A percentile compares a stretch with the other conserved stretches of the same genome.
phyloP scores from a whole-genome alignment of 2,329 filamentous ascomycete species.

The Phymatotrichopsis omnivora region DNA sequence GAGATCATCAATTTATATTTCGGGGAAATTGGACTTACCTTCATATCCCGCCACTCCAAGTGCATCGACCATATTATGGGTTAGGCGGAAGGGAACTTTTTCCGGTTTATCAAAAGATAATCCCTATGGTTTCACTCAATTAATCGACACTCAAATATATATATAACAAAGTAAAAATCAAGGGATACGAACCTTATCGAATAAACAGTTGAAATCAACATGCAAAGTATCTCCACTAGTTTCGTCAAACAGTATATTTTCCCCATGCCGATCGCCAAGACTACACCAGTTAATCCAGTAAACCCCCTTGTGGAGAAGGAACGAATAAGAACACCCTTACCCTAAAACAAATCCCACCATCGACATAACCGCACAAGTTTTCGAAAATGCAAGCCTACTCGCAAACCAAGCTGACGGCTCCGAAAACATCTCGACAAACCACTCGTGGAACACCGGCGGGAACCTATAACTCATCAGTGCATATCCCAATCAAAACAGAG shows the following conservation, averaged over 20 bases:
- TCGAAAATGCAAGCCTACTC: slow-evolving; percentile 77
- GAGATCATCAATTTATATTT: neutral
- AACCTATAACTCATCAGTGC: slow-evolving; percentile 51
- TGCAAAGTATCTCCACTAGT: slow-evolving; percentile 89
- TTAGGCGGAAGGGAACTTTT: slow-evolving; percentile 87
- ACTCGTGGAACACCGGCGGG: slow-evolving; percentile 75
- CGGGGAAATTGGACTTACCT: slow-evolving; percentile 37
- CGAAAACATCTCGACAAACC: slow-evolving; percentile 93
- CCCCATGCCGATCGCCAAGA: slow-evolving; percentile 87
- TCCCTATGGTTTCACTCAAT: slow-evolving; percentile 41
- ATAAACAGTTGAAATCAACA: slow-evolving; percentile 98
- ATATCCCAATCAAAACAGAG: neutral
- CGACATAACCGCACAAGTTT: slow-evolving; percentile 97
- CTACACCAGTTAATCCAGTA: slow-evolving; percentile 34
- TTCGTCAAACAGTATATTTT: slow-evolving; percentile 93
- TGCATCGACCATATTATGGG: slow-evolving; percentile 96
- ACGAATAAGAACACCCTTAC: slow-evolving; percentile 29
- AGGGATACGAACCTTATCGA: slow-evolving; percentile 58
- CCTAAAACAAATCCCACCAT: slow-evolving; percentile 94
- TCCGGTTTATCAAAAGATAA: slow-evolving; percentile 92
- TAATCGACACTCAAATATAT: neutral
- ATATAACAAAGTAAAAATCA: slow-evolving; percentile 2
- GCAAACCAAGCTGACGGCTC: slow-evolving; percentile 88
- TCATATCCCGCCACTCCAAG: slow-evolving; percentile 94
- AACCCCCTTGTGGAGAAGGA: slow-evolving; percentile 1